Evolutionary conservation across 495 filamentous ascomycete species (phyloP).

Genomic region (Aspergillus carlsbadensis): DNA sequence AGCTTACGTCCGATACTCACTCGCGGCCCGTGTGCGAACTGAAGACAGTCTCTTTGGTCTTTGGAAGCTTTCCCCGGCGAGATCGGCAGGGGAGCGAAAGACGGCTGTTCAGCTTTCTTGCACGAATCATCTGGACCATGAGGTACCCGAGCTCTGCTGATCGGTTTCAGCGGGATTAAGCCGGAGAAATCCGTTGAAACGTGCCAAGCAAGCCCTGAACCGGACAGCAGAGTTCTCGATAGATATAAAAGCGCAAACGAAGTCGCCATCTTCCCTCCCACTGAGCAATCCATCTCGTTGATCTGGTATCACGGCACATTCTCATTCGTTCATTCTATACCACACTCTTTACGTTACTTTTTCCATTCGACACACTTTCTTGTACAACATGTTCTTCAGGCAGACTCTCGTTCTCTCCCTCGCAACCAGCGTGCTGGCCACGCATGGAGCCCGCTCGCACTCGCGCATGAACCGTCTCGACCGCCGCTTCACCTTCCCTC

Average conservation of each 20-base stretch:
- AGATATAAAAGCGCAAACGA: background rate
- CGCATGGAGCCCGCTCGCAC: background rate
- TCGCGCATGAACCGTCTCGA: background rate
- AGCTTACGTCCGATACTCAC: background rate
- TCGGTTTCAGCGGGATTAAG: slow-evolving; percentile 4
- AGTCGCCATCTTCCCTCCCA: background rate
- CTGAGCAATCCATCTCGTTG: background rate
- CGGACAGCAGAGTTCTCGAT: background rate
- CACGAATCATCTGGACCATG: background rate
- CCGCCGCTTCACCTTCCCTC: slow-evolving; percentile 18
- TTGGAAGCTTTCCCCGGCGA: background rate
- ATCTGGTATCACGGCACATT: slow-evolving; percentile 1
- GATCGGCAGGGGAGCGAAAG: background rate
- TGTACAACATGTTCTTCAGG: background rate
- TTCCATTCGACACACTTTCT: background rate
- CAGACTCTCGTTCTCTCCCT: background rate
- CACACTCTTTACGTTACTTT: background rate
- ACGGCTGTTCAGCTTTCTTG: slow-evolving; percentile 3
- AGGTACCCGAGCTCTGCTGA: background rate
- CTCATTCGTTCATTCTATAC: background rate
- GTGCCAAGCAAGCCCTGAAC: background rate
- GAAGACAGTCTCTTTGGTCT: too few species aligned
- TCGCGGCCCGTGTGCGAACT: too few species aligned
- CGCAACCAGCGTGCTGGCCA: slow-evolving; percentile 10
- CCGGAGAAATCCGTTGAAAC: slow-evolving; percentile 1